Conservation (phyloP, 306 rosid species). For the Astragalus membranaceus region DNA sequence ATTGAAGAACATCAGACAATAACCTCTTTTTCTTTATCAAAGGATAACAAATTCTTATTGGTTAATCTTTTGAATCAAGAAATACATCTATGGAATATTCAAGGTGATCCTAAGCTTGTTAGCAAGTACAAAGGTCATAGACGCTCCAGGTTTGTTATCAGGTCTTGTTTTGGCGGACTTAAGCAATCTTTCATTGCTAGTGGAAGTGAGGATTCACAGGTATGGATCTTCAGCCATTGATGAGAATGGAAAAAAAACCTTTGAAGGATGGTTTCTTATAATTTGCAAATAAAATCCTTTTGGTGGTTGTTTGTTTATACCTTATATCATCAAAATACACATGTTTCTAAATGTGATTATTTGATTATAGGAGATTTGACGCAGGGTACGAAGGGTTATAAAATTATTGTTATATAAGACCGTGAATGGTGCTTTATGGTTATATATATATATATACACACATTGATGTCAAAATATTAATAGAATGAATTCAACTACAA, state of each 20-base stretch:
- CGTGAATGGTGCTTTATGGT: background rate
- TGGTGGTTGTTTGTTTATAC: background rate
- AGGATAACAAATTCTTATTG: conserved; percentile 67
- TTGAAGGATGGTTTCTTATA: background rate
- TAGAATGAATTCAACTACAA: background rate
- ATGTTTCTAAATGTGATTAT: background rate
- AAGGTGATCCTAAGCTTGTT: conserved; percentile 58
- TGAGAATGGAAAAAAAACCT: background rate
- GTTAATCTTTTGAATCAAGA: conserved; percentile 89
- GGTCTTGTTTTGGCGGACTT: conserved; percentile 96
- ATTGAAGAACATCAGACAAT: conserved; percentile 74
- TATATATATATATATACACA: background rate
- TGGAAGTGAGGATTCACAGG: conserved; percentile 99
- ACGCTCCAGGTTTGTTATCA: conserved; percentile 70
- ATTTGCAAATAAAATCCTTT: background rate
- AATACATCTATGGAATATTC: conserved; percentile 92
- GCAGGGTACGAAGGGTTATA: background rate
- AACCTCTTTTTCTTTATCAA: conserved; percentile 83
- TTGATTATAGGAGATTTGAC: background rate
- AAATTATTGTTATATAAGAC: background rate
- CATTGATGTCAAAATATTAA: background rate
- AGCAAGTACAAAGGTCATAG: conserved; percentile 77
- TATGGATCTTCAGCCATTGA: conserved; percentile 28
- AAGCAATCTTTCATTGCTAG: conserved; percentile 88
- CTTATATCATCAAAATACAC: background rate